Evolutionary conservation across 208 protist species (phyloP).

Genomic region (Acanthamoeba castellanii): DNA sequence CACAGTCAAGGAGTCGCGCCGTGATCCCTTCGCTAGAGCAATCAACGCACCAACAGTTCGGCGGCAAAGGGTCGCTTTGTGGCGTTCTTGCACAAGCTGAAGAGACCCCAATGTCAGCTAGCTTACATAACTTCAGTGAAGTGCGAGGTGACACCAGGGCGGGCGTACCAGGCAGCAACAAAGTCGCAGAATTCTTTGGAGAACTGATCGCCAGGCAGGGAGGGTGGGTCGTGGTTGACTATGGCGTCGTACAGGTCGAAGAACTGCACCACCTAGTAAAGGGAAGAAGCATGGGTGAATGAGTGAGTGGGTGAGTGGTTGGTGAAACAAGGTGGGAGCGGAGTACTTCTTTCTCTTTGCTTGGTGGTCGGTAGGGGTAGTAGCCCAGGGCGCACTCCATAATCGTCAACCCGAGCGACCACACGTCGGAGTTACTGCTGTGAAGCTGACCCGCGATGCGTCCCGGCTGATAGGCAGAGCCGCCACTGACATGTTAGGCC

Average conservation of each 20-base stretch:
- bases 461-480: constrained; percentile 69
- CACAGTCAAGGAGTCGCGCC: not conserved
- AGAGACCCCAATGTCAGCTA: not conserved
- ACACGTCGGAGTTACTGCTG: constrained; percentile 82
- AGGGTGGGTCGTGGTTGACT: constrained; percentile 76
- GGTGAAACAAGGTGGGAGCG: too few species aligned
- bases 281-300: not conserved
- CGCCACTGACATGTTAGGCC: too few species aligned
- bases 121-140: not conserved
- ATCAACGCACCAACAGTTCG: constrained; percentile 34
- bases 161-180: constrained; percentile 37
- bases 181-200: constrained; percentile 77
- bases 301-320: not conserved
- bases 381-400: constrained; percentile 83
- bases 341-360: constrained; percentile 45
- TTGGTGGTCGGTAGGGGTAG: constrained; percentile 80
- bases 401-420: constrained; percentile 81
- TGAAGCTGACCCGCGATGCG: constrained; percentile 80
- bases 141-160: constrained; percentile 24
- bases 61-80: constrained; percentile 57
- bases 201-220: constrained; percentile 50
- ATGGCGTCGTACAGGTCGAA: constrained; percentile 81
- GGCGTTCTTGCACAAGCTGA: constrained; percentile 44
- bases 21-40: not conserved
- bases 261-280: constrained; percentile 71